Conservation (phyloP, 345 rosid genomes). For the Melaleuca quinquenervia region DNA sequence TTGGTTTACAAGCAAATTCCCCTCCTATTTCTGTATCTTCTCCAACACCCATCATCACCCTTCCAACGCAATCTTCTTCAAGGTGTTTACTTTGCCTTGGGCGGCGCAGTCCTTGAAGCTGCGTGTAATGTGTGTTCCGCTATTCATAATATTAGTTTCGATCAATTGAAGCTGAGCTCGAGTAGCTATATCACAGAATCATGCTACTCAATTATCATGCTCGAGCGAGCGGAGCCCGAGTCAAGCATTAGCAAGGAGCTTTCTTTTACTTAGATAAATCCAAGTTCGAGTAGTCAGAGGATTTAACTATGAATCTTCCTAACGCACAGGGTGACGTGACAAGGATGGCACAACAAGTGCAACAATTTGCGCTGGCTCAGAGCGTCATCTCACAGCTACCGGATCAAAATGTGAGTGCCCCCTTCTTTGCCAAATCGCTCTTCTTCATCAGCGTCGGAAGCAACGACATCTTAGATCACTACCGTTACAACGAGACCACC, state of each 20-base stretch:
- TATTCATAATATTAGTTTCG: background rate
- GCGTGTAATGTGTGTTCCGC: background rate
- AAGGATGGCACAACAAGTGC: background rate
- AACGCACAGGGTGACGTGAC: background rate
- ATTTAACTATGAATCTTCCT: background rate
- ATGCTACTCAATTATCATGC: background rate
- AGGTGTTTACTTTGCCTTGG: conserved; percentile 8
- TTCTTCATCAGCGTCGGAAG: background rate
- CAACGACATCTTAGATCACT: conserved; percentile 16
- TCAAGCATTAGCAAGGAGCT: background rate
- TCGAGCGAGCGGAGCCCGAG: background rate
- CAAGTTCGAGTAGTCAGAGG: background rate
- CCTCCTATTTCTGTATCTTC: background rate
- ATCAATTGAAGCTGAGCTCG: background rate
- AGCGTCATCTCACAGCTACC: background rate
- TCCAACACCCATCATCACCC: background rate
- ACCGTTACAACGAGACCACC: background rate
- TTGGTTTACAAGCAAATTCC: conserved; percentile 3
- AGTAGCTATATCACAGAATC: background rate
- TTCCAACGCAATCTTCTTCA: background rate
- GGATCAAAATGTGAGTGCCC: background rate
- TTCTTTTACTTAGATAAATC: background rate
- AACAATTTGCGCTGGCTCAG: background rate
- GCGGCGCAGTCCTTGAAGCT: background rate
- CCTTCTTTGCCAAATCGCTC: background rate